Evolutionary conservation across 345 rosid species (phyloP), one percentile per base, ranked within the genome.

Genomic region (Heritiera fomes): DNA sequence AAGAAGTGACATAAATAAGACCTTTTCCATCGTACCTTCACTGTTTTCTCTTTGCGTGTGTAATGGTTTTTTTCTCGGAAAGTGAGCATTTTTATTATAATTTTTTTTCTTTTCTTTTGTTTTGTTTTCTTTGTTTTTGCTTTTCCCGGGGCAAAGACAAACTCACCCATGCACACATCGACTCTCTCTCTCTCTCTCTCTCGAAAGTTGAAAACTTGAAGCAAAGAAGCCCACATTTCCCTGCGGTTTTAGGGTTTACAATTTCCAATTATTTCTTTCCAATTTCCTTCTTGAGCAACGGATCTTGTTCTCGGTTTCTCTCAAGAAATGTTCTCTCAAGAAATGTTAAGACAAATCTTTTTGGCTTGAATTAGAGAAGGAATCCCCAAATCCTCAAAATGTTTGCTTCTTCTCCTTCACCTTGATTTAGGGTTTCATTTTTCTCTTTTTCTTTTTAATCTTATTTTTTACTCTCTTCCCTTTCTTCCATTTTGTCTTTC

Each of bases 121-220:
- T 61, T 67, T 68, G 0, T 34, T 0, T 5, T 5, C 30, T 11
- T 69, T 20, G 8, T 46, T 73, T 62, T 69, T 68, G 34, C 46
- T 6, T 75, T 75, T 77, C 73, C 77, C 83, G 79, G 80, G 83
- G 46, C 38, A 52, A 72, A 34, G 83, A 59, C 88, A 84, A 86
- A 87, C 85, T 85, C 86, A 81, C 76, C 80, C 90, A 83, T 86
- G 89, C 86, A 82, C 90, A 78, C 90, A 87, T 79, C 86, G 84
- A 82, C 73, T 83, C 43, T 77, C 43, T 80, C 80, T 65, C 73
- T 83, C 43, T 77, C 43, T 80, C 80, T 65, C 80, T 68, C 78
- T 71, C 23, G 20, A 50, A 71, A 71, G 15, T 71, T 56, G 78
- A 81, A 71, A 75, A 45, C 40, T 75, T 43, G 55, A 40, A 34